Conservation (phyloP, 2,329 filamentous ascomycete species). For the Clarireedia paspali region DNA sequence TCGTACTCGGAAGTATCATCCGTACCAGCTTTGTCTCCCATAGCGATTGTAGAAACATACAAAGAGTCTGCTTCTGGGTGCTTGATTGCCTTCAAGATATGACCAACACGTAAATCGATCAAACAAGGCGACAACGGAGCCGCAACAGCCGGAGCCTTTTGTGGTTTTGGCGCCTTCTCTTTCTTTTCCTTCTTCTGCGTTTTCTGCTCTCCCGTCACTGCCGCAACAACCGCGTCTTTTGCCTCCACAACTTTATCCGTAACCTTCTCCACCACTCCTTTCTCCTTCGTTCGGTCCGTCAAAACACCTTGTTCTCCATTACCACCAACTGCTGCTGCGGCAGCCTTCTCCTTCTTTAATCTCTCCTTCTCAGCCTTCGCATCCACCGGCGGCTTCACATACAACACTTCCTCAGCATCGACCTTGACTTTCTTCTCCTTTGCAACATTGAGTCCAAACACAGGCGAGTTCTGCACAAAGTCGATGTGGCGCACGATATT, state of each 20-base stretch:
- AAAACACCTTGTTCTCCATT: conserved; percentile 40
- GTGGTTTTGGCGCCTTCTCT: conserved; percentile 73
- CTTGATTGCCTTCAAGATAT: conserved; percentile 91
- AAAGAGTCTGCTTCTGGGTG: conserved; percentile 96
- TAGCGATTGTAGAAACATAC: conserved; percentile 90
- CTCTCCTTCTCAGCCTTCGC: conserved; percentile 94
- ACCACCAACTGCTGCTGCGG: conserved; percentile 47
- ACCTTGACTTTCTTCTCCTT: conserved; percentile 70
- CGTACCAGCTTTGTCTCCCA: conserved; percentile 76
- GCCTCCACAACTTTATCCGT: conserved; percentile 39
- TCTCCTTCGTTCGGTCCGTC: conserved; percentile 53
- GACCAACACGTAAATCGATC: conserved; percentile 92
- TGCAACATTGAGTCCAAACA: conserved; percentile 63
- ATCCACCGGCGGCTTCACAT: conserved; percentile 82
- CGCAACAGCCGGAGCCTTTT: conserved; percentile 56
- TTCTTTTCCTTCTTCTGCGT: conserved; percentile 80
- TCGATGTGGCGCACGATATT: conserved; percentile 88
- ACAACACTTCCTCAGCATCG: conserved; percentile 72
- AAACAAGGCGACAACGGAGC: conserved; percentile 74
- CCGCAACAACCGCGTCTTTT: conserved; percentile 30
- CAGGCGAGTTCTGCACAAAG: conserved; percentile 84
- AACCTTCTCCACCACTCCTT: conserved; percentile 42
- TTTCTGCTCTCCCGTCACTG: conserved; percentile 22
- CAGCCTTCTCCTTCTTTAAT: conserved; percentile 91
- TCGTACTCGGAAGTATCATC: conserved; percentile 90